phyloP scores from a whole-genome alignment of 306 rosid species.

The Trifolium pratense region DNA sequence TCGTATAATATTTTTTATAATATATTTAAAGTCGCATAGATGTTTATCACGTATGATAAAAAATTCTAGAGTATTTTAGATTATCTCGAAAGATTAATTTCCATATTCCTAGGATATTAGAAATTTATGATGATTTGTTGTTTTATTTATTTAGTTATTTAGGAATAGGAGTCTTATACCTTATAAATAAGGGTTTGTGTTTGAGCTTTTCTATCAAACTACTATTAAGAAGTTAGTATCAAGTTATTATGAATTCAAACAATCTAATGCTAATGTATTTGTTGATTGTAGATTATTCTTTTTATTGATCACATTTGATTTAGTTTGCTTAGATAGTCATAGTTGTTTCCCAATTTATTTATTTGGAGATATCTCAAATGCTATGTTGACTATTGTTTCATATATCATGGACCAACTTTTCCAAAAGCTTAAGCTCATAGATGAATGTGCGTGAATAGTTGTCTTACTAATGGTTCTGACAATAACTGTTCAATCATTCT shows the following conservation, averaged over 20 bases:
- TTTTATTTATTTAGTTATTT: too few species aligned
- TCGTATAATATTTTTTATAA: too few species aligned
- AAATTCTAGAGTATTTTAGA: too few species aligned
- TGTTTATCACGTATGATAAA: too few species aligned
- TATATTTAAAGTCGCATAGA: too few species aligned
- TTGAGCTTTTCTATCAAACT: too few species aligned
- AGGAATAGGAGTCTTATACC: too few species aligned
- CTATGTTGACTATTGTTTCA: background rate
- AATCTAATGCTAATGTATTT: background rate
- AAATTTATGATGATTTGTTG: too few species aligned
- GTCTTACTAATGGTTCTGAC: background rate
- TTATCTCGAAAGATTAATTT: too few species aligned
- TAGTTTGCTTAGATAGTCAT: background rate
- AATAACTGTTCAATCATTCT: background rate
- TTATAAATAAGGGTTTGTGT: too few species aligned
- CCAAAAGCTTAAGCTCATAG: conserved; percentile 1
- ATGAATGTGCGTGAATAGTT: background rate
- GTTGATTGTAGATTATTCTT: background rate
- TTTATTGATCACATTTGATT: background rate
- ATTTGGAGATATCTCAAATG: background rate
- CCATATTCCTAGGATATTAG: too few species aligned
- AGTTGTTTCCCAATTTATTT: background rate
- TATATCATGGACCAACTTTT: background rate
- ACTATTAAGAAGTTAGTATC: too few species aligned
- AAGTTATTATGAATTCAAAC: background rate